Conservation (phyloP, 495 filamentous ascomycete species). For the Penicillium nucicola region DNA sequence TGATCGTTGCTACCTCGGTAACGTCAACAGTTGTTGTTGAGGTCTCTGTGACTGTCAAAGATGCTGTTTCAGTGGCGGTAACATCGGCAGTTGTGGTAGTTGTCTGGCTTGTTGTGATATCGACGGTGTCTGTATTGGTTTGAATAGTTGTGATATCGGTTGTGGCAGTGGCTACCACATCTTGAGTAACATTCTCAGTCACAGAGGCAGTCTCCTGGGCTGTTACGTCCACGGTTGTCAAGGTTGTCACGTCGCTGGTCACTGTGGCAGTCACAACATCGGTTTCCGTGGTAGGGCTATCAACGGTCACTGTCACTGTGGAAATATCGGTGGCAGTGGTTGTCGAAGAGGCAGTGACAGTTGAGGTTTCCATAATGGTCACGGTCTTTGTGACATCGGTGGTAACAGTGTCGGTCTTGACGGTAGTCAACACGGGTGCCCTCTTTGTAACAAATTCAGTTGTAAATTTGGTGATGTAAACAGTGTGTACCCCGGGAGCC, state of each 20-base stretch:
- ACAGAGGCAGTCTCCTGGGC: background rate
- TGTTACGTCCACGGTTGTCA: background rate
- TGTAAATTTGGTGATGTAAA: too few relatives aligned
- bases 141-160: background rate
- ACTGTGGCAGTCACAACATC: background rate
- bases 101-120: background rate
- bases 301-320: background rate
- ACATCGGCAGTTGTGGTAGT: background rate
- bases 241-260: background rate
- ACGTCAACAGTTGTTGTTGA: background rate
- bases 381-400: background rate
- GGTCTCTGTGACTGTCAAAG: background rate
- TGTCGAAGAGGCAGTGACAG: background rate
- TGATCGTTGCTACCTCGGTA: background rate
- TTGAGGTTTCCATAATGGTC: background rate
- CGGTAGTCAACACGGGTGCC: background rate
- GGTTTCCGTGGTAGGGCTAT: background rate
- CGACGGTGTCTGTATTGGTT: background rate
- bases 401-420: background rate
- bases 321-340: background rate
- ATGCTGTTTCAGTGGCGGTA: background rate
- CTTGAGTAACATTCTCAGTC: background rate
- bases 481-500: too few relatives aligned
- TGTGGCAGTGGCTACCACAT: background rate
- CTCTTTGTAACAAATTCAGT: too few relatives aligned